phyloP scores from a whole-genome alignment of 2,329 filamentous ascomycete genomes.

The Ceratocystiopsis minuta region DNA sequence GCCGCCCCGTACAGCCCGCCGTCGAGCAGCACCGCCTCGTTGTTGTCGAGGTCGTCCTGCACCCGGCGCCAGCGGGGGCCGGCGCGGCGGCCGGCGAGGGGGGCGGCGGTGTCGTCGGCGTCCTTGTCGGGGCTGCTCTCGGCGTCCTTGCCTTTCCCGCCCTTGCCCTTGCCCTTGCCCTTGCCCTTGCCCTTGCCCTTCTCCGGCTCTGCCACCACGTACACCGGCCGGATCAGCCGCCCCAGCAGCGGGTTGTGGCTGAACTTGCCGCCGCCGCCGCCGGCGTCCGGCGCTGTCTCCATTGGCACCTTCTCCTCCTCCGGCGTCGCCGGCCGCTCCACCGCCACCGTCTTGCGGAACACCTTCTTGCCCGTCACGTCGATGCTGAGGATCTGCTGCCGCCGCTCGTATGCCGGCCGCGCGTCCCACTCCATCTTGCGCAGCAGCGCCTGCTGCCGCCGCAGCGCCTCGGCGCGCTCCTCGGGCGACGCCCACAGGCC shows the following conservation, averaged over 20 bases:
- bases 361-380: constrained; percentile 65
- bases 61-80: constrained; percentile 37
- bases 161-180: constrained; percentile 8
- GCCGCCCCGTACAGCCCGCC: constrained; percentile 27
- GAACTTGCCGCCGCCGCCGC: constrained; percentile 37
- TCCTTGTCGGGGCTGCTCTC: too few relatives aligned
- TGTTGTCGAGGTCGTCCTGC: constrained; percentile 40
- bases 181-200: constrained; percentile 8
- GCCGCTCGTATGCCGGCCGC: constrained; percentile 75
- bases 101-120: not conserved
- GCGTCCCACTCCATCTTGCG: constrained; percentile 77
- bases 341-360: constrained; percentile 49
- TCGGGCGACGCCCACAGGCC: constrained; percentile 74
- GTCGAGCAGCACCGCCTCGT: constrained; percentile 40
- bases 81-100: not conserved
- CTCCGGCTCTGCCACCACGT: constrained; percentile 10
- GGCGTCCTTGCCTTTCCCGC: not conserved
- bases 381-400: constrained; percentile 66
- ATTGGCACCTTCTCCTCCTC: constrained; percentile 12
- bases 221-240: constrained; percentile 48
- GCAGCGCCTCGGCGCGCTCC: constrained; percentile 66
- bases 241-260: constrained; percentile 47
- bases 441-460: constrained; percentile 67
- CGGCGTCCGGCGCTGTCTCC: constrained; percentile 14
- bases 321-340: constrained; percentile 39